Evolutionary conservation across 257 asterid species (phyloP).

Genomic region (Petunia secreta): DNA sequence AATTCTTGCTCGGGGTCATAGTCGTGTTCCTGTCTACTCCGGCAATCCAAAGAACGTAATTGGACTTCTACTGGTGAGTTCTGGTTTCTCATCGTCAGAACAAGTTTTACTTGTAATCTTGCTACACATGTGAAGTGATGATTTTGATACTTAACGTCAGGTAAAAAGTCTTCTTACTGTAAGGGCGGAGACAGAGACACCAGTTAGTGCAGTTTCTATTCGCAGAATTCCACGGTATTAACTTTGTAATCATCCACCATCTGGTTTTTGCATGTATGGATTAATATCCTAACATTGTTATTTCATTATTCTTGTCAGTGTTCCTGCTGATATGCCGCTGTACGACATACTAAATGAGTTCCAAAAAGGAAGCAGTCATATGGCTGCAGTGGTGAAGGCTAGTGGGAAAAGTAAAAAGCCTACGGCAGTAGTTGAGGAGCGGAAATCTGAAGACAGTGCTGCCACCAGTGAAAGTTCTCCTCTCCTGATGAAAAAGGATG

Average conservation of each 20-base stretch:
- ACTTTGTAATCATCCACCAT: not conserved
- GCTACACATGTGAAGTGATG: not conserved
- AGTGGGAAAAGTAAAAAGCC: slow-evolving; percentile 49
- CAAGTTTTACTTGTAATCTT: not conserved
- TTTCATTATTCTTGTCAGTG: slow-evolving; percentile 49
- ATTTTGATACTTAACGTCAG: slow-evolving; percentile 35
- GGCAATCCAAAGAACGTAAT: slow-evolving; percentile 71
- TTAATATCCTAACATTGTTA: not conserved
- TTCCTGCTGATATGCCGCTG: slow-evolving; percentile 87
- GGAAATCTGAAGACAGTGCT: slow-evolving; percentile 44
- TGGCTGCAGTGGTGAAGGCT: slow-evolving; percentile 86
- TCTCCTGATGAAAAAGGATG: slow-evolving; percentile 48
- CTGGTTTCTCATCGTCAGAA: not conserved
- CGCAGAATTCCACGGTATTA: slow-evolving; percentile 83
- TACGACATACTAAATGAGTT: slow-evolving; percentile 87
- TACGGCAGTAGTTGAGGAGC: slow-evolving; percentile 48
- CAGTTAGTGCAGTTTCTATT: slow-evolving; percentile 84
- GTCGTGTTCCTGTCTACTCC: slow-evolving; percentile 88
- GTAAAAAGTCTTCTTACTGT: slow-evolving; percentile 89
- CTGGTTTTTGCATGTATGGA: slow-evolving; percentile 23
- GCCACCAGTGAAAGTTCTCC: slow-evolving; percentile 45
- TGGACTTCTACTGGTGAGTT: slow-evolving; percentile 77
- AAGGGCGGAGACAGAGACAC: slow-evolving; percentile 84
- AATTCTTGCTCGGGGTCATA: slow-evolving; percentile 86
- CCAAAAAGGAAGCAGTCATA: slow-evolving; percentile 85